Base-by-base conservation (phyloP, 306 rosid species). In the Senna siamea region DNA sequence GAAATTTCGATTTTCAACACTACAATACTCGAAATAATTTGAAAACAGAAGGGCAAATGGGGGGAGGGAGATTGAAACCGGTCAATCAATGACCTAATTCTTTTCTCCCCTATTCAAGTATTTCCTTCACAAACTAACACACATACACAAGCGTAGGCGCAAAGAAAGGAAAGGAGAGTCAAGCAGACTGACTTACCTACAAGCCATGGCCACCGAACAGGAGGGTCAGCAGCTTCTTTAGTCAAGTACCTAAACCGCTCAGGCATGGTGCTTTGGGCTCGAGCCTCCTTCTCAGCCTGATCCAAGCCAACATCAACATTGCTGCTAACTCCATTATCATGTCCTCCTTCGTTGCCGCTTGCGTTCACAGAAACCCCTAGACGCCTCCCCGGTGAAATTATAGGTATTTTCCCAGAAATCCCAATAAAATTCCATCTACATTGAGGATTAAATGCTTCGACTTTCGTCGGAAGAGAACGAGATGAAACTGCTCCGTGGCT, bases 131-230 rank as follows among this genome's bases (percentile, higher is more conserved):
- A 65, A 66, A 20, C 66, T 80, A 67, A 61, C 15, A 72, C 78
- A 77, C 1, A 22, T 43, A 60, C 18, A 56, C 1, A 7, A 61
- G 28, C 48, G 35, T 3, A 44, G 38, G 22, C 23, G 6, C 26
- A 62, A 9, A 26, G 41, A 64, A 34, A 75, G 19, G 0, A 55
- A 67, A 72, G 10, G n/a, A 17, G 9, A 38, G 23, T 35, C 9
- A 4, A 48, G 62, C 15, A 41, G 44, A 47, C 35, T 6, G 20
- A 83, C 57, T 28, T 14, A 89, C 99, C 97, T 1, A 92, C 82
- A 78, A 94, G 44, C 86, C 82, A 92, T 13, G 96, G 97, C 99
- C 99, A 94, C 70, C 89, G 81, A 28, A 87, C 61, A 46, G 95
- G 93, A 60, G 87, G 81, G 70, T 83, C 87, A 3, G 96, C 83